Conservation (phyloP, 768 basidiomycete species). For the Termitomyces sp. region DNA sequence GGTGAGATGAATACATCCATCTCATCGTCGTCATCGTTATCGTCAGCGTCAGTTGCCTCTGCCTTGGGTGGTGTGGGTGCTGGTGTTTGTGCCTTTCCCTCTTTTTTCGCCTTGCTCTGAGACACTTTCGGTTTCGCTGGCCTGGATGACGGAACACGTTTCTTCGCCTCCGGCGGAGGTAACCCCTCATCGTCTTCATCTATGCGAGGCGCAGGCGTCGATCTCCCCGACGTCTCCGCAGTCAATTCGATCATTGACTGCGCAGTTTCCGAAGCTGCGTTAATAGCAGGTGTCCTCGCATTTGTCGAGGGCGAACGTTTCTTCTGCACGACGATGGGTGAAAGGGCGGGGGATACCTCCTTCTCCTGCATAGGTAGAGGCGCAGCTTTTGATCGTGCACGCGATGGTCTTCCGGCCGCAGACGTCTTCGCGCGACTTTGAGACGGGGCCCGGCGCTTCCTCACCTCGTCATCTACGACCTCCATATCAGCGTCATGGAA, state of each 20-base stretch:
- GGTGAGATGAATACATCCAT: slow-evolving; percentile 1
- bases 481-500: neutral
- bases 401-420: slow-evolving; percentile 12
- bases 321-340: neutral
- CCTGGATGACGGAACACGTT: neutral
- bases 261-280: neutral
- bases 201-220: neutral
- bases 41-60: neutral
- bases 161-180: neutral
- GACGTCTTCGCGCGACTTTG: slow-evolving; percentile 10
- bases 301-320: neutral
- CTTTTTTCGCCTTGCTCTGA: neutral
- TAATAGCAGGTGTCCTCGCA: neutral
- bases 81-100: neutral
- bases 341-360: slow-evolving; percentile 8
- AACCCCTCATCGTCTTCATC: neutral
- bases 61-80: neutral
- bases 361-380: slow-evolving; percentile 7
- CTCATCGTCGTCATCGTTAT: neutral
- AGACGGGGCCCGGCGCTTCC: slow-evolving; percentile 6
- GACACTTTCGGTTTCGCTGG: neutral
- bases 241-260: neutral
- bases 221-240: slow-evolving; percentile 3
- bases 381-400: slow-evolving; percentile 17
- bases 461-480: slow-evolving; percentile 6